A percentile compares a stretch with the other conserved stretches of the same genome.
Evolutionary conservation across 2,329 filamentous ascomycete genomes (phyloP).

Genomic region (Chrysoporthe deuterocubensis): DNA sequence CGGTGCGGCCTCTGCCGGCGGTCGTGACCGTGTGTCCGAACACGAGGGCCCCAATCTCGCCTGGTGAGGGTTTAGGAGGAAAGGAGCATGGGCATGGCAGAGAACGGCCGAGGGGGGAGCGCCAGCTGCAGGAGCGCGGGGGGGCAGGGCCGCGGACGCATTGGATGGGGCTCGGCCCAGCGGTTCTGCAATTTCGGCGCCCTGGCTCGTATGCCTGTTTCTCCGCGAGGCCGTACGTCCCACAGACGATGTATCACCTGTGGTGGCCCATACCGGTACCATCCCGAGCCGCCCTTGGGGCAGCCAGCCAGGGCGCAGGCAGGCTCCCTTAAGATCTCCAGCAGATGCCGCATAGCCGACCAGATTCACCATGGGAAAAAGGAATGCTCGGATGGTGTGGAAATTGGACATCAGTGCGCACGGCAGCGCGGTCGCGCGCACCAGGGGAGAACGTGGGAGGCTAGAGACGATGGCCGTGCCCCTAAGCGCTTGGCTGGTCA

Average conservation of each 20-base stretch:
- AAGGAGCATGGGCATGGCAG: not conserved
- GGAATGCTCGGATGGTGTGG: not conserved
- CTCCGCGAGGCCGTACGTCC: no score
- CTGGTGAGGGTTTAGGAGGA: not conserved
- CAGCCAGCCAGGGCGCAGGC: not conserved
- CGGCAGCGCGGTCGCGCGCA: not conserved
- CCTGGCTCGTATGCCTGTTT: no score
- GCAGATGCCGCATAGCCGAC: conserved; percentile 13
- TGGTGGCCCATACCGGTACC: not conserved
- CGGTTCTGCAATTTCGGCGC: no score
- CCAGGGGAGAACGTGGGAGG: not conserved
- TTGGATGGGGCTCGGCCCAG: no score
- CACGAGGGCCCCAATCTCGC: conserved; percentile 14
- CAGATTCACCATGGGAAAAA: not conserved
- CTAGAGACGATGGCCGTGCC: not conserved
- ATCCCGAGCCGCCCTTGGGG: not conserved
- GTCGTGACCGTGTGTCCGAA: not conserved
- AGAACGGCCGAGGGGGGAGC: not conserved
- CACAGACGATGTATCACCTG: no score
- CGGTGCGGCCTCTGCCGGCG: not conserved
- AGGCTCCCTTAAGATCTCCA: not conserved
- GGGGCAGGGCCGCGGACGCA: no score
- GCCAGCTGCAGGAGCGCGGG: not conserved
- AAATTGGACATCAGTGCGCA: not conserved
- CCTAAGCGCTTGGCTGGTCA: not conserved